Evolutionary conservation across 2,329 filamentous ascomycete genomes (phyloP).

Genomic region (Furcasterigmium furcatum): DNA sequence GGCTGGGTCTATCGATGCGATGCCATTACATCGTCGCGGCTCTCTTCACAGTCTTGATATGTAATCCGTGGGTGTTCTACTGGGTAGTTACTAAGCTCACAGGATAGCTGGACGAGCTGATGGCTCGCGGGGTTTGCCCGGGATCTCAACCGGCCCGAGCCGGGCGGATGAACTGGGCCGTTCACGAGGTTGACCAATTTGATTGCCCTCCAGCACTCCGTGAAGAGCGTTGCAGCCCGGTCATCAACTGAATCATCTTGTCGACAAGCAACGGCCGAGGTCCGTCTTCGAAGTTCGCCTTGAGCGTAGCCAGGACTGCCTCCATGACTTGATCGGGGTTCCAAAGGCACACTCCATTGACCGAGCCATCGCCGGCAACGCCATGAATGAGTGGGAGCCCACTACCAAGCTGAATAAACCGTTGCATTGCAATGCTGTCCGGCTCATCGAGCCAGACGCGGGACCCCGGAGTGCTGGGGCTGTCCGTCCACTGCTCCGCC

Average conservation of each 20-base stretch:
- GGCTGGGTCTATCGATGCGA: too few species aligned
- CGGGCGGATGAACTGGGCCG: too few species aligned
- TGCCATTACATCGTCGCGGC: too few species aligned
- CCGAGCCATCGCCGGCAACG: neutral
- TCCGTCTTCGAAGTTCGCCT: constrained; percentile 2
- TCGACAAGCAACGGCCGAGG: constrained; percentile 6
- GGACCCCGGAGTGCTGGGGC: neutral
- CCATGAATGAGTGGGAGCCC: neutral
- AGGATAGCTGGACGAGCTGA: too few species aligned
- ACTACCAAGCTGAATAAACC: constrained; percentile 1
- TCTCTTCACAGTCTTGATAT: too few species aligned
- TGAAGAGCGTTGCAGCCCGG: constrained; percentile 6
- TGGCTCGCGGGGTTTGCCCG: too few species aligned
- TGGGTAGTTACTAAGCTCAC: too few species aligned
- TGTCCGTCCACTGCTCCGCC: neutral
- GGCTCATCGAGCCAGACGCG: neutral
- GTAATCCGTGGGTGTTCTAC: too few species aligned
- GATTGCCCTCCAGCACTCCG: too few species aligned
- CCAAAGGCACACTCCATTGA: neutral
- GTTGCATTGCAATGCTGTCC: neutral
- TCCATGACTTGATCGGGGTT: neutral
- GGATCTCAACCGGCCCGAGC: too few species aligned
- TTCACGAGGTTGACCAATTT: too few species aligned
- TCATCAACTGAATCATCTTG: constrained; percentile 10
- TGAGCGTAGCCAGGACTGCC: constrained; percentile 1